phyloP scores from a whole-genome alignment of 78 protist genomes.

The Isochrysis galbana region DNA sequence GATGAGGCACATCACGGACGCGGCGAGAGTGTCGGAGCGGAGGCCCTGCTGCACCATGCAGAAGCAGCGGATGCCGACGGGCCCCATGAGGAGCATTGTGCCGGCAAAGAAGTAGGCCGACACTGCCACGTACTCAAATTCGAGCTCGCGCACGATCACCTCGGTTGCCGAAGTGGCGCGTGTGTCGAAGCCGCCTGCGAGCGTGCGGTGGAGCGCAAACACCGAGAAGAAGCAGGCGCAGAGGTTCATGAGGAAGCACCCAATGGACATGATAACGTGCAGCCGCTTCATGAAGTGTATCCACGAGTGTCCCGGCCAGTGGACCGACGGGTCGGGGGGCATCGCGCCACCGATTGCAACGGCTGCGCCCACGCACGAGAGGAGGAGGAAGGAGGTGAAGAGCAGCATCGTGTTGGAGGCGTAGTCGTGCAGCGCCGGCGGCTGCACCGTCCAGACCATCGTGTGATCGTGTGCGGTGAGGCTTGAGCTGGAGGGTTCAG shows the following conservation, averaged over 20 bases:
- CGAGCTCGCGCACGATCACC: conserved; percentile 8
- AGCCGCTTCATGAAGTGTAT: conserved; percentile 7
- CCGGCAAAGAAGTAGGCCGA: neutral
- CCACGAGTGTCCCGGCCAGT: conserved; percentile 23
- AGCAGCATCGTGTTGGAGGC: neutral
- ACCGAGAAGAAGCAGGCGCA: neutral
- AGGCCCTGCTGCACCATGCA: conserved; percentile 28
- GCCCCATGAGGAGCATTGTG: neutral
- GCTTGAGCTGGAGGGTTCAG: no score
- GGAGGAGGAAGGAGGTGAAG: neutral
- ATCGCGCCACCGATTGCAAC: neutral
- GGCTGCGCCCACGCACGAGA: neutral
- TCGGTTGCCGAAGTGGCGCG: neutral
- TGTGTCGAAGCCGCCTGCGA: neutral
- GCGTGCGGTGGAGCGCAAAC: neutral
- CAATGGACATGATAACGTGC: neutral
- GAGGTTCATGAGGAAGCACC: conserved; percentile 4
- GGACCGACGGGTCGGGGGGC: conserved; percentile 8
- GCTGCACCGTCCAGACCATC: no score
- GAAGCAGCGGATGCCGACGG: neutral
- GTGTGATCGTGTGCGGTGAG: no score
- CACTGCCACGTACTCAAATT: neutral
- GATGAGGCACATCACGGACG: neutral
- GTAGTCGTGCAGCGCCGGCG: no score
- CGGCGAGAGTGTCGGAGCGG: neutral